These are phyloP conservation scores for Whalleya microplaca DNA, from an alignment of 2,329 filamentous ascomycete genomes.

Conservation along the genomic window DNA sequence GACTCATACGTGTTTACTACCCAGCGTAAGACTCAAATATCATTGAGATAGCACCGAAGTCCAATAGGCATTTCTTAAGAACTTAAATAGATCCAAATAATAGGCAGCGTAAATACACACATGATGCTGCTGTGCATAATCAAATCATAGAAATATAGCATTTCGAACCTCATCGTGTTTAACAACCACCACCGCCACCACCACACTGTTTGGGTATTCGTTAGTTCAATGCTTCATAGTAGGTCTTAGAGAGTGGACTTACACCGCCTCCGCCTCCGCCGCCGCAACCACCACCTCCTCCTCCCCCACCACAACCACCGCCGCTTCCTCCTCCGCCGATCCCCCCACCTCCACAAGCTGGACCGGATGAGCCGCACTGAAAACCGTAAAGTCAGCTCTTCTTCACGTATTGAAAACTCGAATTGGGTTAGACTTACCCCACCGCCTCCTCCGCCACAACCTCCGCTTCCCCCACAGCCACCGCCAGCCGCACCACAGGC, in stretches of 20 bases:
- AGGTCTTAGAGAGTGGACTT: slow-evolving; percentile 12
- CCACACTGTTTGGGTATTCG: slow-evolving; percentile 25
- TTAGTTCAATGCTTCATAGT: too few relatives aligned
- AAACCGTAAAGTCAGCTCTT: background rate
- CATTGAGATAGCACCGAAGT: too few relatives aligned
- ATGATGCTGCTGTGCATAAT: background rate
- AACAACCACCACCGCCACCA: slow-evolving; percentile 24
- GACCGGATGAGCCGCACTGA: slow-evolving; percentile 28
- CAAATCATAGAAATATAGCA: background rate
- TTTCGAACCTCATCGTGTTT: background rate
- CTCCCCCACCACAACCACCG: slow-evolving; percentile 24
- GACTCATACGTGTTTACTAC: too few relatives aligned
- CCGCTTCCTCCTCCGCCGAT: slow-evolving; percentile 33
- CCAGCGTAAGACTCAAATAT: too few relatives aligned
- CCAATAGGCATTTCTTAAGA: too few relatives aligned
- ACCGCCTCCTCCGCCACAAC: slow-evolving; percentile 36
- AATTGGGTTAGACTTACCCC: slow-evolving; percentile 19
- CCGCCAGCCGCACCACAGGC: slow-evolving; percentile 41
- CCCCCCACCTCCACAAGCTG: slow-evolving; percentile 36
- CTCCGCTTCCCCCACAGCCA: slow-evolving; percentile 32
- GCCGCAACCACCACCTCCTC: slow-evolving; percentile 10
- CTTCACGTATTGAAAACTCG: background rate
- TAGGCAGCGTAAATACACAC: too few relatives aligned
- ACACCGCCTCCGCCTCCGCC: slow-evolving; percentile 25
- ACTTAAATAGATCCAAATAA: too few relatives aligned